Conservation (phyloP, 352 stramenopile genomes). For the Phytopythium litorale region DNA sequence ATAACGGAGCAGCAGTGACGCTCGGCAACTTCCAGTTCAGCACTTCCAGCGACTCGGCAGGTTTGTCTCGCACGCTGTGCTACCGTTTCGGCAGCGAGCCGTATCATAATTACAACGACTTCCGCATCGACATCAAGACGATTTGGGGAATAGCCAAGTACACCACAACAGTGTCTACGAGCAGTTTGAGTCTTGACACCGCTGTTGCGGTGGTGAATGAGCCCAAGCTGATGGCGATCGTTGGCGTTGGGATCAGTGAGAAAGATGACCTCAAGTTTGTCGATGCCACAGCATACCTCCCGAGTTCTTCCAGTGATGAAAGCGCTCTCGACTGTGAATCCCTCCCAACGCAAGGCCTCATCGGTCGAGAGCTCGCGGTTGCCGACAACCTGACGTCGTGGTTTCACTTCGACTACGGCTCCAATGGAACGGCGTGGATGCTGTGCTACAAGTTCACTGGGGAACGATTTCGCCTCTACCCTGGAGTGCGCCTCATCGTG, state of each 20-base stretch:
- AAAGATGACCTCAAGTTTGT: slow-evolving; percentile 62
- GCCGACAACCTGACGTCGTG: slow-evolving; percentile 38
- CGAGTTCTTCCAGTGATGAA: slow-evolving; percentile 10
- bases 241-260: slow-evolving; percentile 44
- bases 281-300: slow-evolving; percentile 1
- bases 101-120: slow-evolving; percentile 50
- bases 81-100: slow-evolving; percentile 58
- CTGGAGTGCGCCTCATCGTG: slow-evolving; percentile 32
- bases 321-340: slow-evolving; percentile 25
- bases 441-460: slow-evolving; percentile 69
- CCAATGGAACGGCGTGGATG: slow-evolving; percentile 34
- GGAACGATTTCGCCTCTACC: slow-evolving; percentile 46
- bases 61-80: slow-evolving; percentile 41
- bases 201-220: slow-evolving; percentile 56
- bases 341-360: slow-evolving; percentile 33
- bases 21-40: slow-evolving; percentile 47
- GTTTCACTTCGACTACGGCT: slow-evolving; percentile 55
- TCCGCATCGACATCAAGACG: slow-evolving; percentile 58
- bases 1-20: slow-evolving; percentile 34
- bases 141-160: slow-evolving; percentile 28
- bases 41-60: slow-evolving; percentile 22
- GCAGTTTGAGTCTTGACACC: slow-evolving; percentile 15
- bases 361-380: slow-evolving; percentile 26
- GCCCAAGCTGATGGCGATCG: slow-evolving; percentile 46
- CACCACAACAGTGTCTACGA: slow-evolving; percentile 2